phyloP scores from a whole-genome alignment of 106 monocot genomes.

The Dendrobium huoshanense region DNA sequence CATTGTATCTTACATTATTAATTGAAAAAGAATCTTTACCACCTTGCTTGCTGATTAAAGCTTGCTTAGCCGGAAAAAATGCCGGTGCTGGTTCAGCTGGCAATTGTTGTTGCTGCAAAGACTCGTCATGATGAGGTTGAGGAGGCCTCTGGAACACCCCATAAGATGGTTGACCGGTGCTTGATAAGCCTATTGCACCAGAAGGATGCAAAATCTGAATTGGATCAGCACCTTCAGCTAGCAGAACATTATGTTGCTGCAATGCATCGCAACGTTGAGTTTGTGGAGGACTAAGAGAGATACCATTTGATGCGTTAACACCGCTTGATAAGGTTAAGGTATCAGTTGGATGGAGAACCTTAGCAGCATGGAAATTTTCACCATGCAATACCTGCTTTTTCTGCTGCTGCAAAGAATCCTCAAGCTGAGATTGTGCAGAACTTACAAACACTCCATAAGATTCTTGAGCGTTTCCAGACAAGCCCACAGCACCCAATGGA shows the following conservation, averaged over 20 bases:
- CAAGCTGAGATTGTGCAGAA: conserved; percentile 13
- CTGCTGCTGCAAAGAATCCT: conserved; percentile 19
- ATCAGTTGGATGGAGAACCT: background rate
- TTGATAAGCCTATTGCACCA: background rate
- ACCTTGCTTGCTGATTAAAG: conserved; percentile 8
- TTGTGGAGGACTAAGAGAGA: background rate
- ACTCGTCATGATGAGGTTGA: conserved; percentile 6
- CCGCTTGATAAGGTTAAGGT: background rate
- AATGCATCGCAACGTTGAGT: background rate
- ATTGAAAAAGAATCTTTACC: conserved; percentile 13
- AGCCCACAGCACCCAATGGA: conserved; percentile 9
- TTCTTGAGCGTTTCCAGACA: conserved; percentile 19
- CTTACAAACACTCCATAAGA: conserved; percentile 24
- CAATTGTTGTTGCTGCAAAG: conserved; percentile 8
- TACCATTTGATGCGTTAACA: background rate
- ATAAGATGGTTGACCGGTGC: conserved; percentile 10
- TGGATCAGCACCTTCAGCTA: conserved; percentile 1
- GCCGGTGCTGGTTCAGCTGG: conserved; percentile 14
- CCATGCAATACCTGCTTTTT: conserved; percentile 2
- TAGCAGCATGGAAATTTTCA: background rate
- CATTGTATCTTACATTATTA: conserved; percentile 17
- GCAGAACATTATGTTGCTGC: background rate
- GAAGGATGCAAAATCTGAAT: background rate
- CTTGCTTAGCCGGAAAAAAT: conserved; percentile 19
- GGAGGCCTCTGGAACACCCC: conserved; percentile 11